Base-by-base conservation (phyloP, 345 rosid genomes). In the Lepidium aucheri region DNA sequence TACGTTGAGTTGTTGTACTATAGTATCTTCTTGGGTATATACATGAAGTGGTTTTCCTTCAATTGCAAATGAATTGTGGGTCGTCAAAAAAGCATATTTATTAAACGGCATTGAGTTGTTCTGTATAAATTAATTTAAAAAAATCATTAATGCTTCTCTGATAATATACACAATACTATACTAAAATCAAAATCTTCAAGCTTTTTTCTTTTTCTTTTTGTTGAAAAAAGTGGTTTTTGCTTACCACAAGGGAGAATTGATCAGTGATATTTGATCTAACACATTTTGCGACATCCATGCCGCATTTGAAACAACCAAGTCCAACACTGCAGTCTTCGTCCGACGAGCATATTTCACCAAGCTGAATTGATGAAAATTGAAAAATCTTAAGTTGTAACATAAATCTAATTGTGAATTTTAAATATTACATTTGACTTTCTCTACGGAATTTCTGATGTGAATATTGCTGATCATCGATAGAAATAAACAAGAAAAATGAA, bases 21-120 rank as follows among this genome's bases (percentile, higher is more conserved):
- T 38, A 52, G 28, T 71, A 44, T 90, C 95, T 74, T 90, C 95
- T 74, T 90, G 97, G 70, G 84, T 84, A 38, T 82, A 80, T 3
- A 84, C 80, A 74, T 70, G 85, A 11, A 78, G 18, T 0, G 56
- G 75, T 34, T 62, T 69, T 4, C 84, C 89, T 18, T 64, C 32
- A 9, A 60, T 77, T 51, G 89, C 86, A 70, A 63, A 82, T 6
- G 89, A 77, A 70, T 86, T 84, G 67, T 86, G 92, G 8, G 85
- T 84, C 35, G 81, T 73, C 60, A 84, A 73, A 76, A 82, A 86
- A 10, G 85, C 75, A 52, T 84, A 84, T 57, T 63, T 74, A 53
- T 79, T 86, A 77, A 80, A 86, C 11, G 87, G 85, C 76, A 84
- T 62, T 8, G 82, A 75, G 43, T 82, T 74, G 41, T 82, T 80